Conservation (phyloP, 2,329 filamentous ascomycete species). For the Leptographium galeiforme region DNA sequence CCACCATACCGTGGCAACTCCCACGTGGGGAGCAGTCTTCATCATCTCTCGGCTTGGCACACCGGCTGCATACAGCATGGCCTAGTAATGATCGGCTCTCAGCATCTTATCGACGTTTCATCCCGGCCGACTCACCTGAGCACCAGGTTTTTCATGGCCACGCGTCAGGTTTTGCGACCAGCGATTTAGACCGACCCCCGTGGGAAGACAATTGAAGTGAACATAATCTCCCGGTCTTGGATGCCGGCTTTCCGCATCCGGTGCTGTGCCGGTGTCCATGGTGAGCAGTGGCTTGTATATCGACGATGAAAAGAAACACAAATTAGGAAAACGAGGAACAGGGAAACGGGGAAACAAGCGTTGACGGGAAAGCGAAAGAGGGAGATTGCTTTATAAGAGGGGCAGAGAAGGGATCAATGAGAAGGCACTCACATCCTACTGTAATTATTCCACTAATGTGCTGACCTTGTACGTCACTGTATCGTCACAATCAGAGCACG, state of each 20-base stretch:
- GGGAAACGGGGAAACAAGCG: no score
- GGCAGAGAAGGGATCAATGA: no score
- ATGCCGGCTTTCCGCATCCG: slow-evolving; percentile 1
- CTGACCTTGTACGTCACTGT: no score
- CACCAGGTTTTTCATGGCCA: slow-evolving; percentile 81
- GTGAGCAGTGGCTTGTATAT: no score
- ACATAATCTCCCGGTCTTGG: slow-evolving; percentile 40
- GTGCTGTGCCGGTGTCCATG: not conserved
- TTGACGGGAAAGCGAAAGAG: no score
- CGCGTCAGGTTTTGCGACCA: slow-evolving; percentile 75
- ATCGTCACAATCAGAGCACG: no score
- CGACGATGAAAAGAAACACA: no score
- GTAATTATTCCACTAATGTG: no score
- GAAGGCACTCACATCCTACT: no score
- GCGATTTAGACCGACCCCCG: slow-evolving; percentile 55
- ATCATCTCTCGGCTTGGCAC: slow-evolving; percentile 73
- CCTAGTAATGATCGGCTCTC: slow-evolving; percentile 30
- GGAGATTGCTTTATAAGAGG: no score
- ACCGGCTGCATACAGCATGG: slow-evolving; percentile 90
- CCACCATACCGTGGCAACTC: slow-evolving; percentile 91
- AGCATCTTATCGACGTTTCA: slow-evolving; percentile 4
- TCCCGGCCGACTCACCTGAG: slow-evolving; percentile 45
- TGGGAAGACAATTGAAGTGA: slow-evolving; percentile 36
- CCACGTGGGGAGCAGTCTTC: slow-evolving; percentile 83
- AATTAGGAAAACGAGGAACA: no score